phyloP scores from a whole-genome alignment of 139 green algal genomes.

The Auxenochlorella pyrenoidosa region DNA sequence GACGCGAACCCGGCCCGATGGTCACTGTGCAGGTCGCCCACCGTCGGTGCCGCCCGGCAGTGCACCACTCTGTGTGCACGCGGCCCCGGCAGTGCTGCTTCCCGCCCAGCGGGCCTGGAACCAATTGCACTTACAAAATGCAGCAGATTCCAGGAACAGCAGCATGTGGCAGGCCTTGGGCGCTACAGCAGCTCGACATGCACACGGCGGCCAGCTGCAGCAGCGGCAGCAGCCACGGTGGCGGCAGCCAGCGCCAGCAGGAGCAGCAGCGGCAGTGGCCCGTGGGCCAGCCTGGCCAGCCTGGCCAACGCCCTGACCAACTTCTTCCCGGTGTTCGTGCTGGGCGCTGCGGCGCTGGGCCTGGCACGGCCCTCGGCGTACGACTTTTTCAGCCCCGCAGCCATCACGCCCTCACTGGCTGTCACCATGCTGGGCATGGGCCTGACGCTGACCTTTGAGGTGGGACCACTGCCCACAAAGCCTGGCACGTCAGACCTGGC shows the following conservation, averaged over 20 bases:
- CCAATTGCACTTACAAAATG: not conserved
- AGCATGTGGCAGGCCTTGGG: not conserved
- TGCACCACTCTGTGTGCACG: not conserved
- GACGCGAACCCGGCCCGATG: not conserved
- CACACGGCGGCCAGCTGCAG: not conserved
- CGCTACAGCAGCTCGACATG: not conserved
- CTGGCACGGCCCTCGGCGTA: constrained; percentile 58
- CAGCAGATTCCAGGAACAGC: not conserved
- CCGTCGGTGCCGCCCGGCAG: too few species aligned
- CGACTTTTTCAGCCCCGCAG: constrained; percentile 59
- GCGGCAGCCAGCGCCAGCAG: not conserved
- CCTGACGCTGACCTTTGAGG: constrained; percentile 70
- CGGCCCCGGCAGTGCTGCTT: not conserved
- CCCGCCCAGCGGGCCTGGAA: not conserved
- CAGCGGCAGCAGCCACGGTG: not conserved
- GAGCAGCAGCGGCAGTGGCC: not conserved
- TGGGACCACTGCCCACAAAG: constrained; percentile 54
- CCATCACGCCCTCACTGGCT: constrained; percentile 57
- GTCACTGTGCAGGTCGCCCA: too few species aligned
- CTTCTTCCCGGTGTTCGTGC: constrained; percentile 75
- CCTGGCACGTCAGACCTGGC: not conserved
- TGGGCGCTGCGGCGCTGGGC: constrained; percentile 50
- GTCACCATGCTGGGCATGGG: constrained; percentile 85
- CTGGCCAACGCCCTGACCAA: constrained; percentile 47
- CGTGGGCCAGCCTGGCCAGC: not conserved